Evolutionary conservation across 345 rosid species (phyloP).

Genomic region (Lepidium aucheri): DNA sequence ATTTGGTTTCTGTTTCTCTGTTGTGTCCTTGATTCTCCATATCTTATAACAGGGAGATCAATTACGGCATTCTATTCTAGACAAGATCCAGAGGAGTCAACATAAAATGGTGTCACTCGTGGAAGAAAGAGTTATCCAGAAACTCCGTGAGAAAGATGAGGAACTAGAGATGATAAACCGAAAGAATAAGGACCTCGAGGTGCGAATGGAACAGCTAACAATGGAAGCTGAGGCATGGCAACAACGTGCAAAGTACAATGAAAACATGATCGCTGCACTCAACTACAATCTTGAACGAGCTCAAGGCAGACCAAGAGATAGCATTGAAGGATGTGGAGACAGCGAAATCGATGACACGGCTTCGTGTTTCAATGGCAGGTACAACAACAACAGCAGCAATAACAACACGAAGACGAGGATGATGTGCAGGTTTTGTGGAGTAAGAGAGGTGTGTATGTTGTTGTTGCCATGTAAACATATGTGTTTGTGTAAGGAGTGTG

Average conservation of each 20-base stretch:
- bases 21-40: background rate
- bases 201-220: constrained; percentile 52
- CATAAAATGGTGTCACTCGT: constrained; percentile 47
- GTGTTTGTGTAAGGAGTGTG: constrained; percentile 85
- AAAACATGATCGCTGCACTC: constrained; percentile 58
- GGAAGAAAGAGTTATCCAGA: constrained; percentile 49
- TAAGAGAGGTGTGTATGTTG: constrained; percentile 67
- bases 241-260: constrained; percentile 63
- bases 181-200: constrained; percentile 77
- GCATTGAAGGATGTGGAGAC: constrained; percentile 82
- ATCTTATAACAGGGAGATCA: constrained; percentile 45
- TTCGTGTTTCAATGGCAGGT: constrained; percentile 61
- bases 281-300: constrained; percentile 65
- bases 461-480: constrained; percentile 93
- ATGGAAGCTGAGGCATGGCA: constrained; percentile 77
- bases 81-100: constrained; percentile 56
- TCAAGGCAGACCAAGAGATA: constrained; percentile 54
- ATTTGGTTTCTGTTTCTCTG: background rate
- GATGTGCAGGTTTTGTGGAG: constrained; percentile 76
- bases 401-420: constrained; percentile 34
- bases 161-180: constrained; percentile 58
- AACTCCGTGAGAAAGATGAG: constrained; percentile 64
- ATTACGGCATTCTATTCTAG: constrained; percentile 43
- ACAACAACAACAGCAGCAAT: constrained; percentile 34
- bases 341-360: constrained; percentile 89